Percentiles rank a stretch among this genome's conserved stretches.
phyloP scores from a whole-genome alignment of 495 filamentous ascomycete genomes.

The Hyaloscypha variabilis region DNA sequence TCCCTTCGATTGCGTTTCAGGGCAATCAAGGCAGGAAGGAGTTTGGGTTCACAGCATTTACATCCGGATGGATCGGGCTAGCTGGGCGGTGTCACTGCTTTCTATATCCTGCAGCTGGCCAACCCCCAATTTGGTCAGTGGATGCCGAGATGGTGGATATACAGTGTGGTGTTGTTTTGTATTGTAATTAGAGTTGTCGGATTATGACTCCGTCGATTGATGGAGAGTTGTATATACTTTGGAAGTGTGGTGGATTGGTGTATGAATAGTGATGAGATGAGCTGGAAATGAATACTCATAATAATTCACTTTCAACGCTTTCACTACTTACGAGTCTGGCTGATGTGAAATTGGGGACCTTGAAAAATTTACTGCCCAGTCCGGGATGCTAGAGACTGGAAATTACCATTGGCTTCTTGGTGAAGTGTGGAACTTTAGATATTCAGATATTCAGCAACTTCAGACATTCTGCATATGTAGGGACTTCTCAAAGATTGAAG shows the following conservation, averaged over 20 bases:
- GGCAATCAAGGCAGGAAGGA: not conserved
- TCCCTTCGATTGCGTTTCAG: slow-evolving; percentile 5
- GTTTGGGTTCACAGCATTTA: slow-evolving; percentile 9
- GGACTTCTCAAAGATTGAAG: too few relatives aligned
- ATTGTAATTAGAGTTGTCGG: not conserved
- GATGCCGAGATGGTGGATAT: not conserved
- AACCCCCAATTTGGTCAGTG: not conserved
- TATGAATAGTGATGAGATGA: not conserved
- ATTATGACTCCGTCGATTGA: not conserved
- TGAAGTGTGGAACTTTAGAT: too few relatives aligned
- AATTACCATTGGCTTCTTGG: too few relatives aligned
- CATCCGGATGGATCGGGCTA: slow-evolving; percentile 5
- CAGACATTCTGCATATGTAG: too few relatives aligned
- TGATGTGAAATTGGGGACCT: not conserved
- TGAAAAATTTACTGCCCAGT: too few relatives aligned
- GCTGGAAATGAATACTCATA: not conserved
- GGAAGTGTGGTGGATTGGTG: not conserved
- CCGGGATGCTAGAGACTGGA: too few relatives aligned
- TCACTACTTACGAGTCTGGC: not conserved
- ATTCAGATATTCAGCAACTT: too few relatives aligned
- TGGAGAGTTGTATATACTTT: not conserved
- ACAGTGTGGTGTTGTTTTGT: not conserved
- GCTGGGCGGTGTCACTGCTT: not conserved
- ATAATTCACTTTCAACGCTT: not conserved
- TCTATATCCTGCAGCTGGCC: not conserved